phyloP scores from a whole-genome alignment of 78 protist species.

The Cavenderia fasciculata region DNA sequence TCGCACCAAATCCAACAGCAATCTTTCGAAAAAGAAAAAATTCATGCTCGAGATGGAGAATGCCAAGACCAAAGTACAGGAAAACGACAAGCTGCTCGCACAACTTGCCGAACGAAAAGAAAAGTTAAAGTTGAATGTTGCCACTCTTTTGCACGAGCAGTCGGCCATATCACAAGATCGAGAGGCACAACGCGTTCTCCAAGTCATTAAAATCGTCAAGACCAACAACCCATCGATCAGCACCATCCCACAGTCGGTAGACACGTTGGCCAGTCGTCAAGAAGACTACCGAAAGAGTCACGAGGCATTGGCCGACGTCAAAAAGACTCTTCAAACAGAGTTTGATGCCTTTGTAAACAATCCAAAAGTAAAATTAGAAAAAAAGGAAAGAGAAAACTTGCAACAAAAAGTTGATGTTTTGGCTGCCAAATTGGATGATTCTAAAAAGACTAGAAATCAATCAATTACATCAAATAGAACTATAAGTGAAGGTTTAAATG shows the following conservation, averaged over 20 bases:
- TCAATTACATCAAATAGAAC: constrained; percentile 5
- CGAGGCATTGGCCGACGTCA: background rate
- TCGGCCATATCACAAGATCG: background rate
- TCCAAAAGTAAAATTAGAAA: constrained; percentile 32
- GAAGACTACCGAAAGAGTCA: constrained; percentile 43
- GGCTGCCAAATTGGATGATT: constrained; percentile 9
- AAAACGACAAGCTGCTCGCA: background rate
- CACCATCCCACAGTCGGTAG: constrained; percentile 21
- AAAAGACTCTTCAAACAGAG: constrained; percentile 5
- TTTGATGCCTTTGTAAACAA: constrained; percentile 22
- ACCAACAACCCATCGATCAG: background rate
- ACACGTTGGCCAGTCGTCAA: background rate
- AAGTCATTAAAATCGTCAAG: background rate
- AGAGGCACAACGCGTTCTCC: background rate
- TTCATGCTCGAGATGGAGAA: constrained; percentile 66
- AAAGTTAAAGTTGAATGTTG: background rate
- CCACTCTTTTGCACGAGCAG: background rate
- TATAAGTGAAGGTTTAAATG: constrained; percentile 52
- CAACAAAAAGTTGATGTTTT: constrained; percentile 27
- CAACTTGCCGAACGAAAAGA: constrained; percentile 16
- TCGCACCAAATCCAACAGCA: constrained; percentile 46
- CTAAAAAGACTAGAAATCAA: constrained; percentile 27
- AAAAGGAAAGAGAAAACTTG: constrained; percentile 40
- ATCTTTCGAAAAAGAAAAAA: constrained; percentile 55
- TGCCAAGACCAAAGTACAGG: background rate